Percentiles rank a stretch among this genome's conserved stretches.
Evolutionary conservation across 2,329 filamentous ascomycete genomes (phyloP).

Genomic region (Didymosphaeria variabile): DNA sequence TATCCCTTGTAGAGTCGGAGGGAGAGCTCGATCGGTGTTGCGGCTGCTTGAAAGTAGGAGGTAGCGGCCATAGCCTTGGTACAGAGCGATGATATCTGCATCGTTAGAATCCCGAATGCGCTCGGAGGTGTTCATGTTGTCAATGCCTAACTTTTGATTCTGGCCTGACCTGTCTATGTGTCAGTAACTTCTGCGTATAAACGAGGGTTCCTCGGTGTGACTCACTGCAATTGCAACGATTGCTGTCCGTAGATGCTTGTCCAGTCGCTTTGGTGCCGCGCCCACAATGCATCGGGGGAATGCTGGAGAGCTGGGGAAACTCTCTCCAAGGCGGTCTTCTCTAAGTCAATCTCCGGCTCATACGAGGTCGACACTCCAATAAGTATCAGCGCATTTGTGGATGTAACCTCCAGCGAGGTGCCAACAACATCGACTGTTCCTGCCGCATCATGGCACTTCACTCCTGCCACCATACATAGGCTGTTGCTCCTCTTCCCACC

Average conservation of each 20-base stretch:
- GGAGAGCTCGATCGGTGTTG: constrained; percentile 44
- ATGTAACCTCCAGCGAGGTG: constrained; percentile 47
- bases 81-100: constrained; percentile 40
- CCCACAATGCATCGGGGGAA: constrained; percentile 32
- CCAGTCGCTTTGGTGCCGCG: constrained; percentile 48
- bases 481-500: constrained; percentile 23
- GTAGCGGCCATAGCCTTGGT: constrained; percentile 53
- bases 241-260: constrained; percentile 19
- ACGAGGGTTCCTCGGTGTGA: neutral
- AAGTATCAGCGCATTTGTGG: constrained; percentile 47
- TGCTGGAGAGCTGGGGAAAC: constrained; percentile 28
- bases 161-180: no score
- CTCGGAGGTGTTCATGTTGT: constrained; percentile 9
- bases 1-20: constrained; percentile 57
- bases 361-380: constrained; percentile 55
- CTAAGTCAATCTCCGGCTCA: constrained; percentile 39
- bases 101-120: constrained; percentile 17
- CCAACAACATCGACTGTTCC: constrained; percentile 18
- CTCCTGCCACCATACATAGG: constrained; percentile 19
- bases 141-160: no score
- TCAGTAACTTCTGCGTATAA: no score
- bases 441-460: constrained; percentile 2
- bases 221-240: constrained; percentile 14
- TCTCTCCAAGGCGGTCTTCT: constrained; percentile 34
- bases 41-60: constrained; percentile 47